A percentile compares a stretch with the other conserved stretches of the same genome.
These are phyloP conservation scores for Abortiporus biennis DNA, from an alignment of 1,284 basidiomycete genomes.

Conservation along the genomic window DNA sequence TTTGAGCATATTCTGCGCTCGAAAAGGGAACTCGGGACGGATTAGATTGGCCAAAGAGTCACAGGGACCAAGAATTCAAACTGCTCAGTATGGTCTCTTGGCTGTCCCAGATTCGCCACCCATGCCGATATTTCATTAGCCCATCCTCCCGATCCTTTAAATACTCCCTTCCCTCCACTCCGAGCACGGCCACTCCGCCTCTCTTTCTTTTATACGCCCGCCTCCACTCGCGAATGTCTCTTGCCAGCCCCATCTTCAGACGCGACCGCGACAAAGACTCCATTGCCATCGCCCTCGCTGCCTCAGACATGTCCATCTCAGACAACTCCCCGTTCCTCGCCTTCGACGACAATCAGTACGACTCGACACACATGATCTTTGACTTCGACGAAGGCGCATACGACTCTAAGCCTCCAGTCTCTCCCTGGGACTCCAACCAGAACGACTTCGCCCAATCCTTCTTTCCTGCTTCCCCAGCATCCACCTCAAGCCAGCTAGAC, in stretches of 20 bases:
- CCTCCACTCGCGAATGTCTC: slow-evolving; percentile 28
- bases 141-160: slow-evolving; percentile 8
- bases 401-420: slow-evolving; percentile 25
- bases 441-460: slow-evolving; percentile 19
- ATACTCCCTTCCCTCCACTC: slow-evolving; percentile 10
- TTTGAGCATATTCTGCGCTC: too few species aligned
- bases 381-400: slow-evolving; percentile 54
- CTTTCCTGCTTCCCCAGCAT: slow-evolving; percentile 29
- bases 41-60: too few species aligned
- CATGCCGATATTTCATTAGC: too few species aligned
- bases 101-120: too few species aligned
- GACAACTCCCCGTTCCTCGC: slow-evolving; percentile 34
- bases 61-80: too few species aligned
- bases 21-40: too few species aligned
- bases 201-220: slow-evolving; percentile 22
- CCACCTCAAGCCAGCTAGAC: slow-evolving; percentile 25
- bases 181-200: slow-evolving; percentile 14
- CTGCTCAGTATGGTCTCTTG: too few species aligned
- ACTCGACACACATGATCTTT: slow-evolving; percentile 54
- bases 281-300: slow-evolving; percentile 22
- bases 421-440: slow-evolving; percentile 33
- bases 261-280: slow-evolving; percentile 23
- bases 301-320: slow-evolving; percentile 33
- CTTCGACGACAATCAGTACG: slow-evolving; percentile 35
- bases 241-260: slow-evolving; percentile 29